phyloP scores from a whole-genome alignment of 164 flowering plant species.

The Tinospora cordifolia region DNA sequence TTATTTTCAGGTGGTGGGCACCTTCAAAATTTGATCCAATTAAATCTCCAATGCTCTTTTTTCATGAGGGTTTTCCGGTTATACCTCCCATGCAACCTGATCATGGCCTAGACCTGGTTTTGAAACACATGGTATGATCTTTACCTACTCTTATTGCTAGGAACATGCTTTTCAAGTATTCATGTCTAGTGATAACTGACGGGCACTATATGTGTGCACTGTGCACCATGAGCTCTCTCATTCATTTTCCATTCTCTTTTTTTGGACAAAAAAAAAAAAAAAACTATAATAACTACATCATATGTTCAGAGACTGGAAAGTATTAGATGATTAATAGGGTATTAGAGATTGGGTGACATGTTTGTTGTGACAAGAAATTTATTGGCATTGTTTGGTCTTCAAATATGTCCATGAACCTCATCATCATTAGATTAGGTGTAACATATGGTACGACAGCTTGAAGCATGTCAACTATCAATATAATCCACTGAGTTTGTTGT shows the following conservation, averaged over 20 bases:
- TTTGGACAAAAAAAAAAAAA: too few species aligned
- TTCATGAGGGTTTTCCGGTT: constrained; percentile 63
- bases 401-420: background rate
- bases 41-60: constrained; percentile 93
- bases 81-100: constrained; percentile 67
- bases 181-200: too few species aligned
- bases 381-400: background rate
- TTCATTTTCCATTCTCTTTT: too few species aligned
- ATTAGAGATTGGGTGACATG: too few species aligned
- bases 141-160: background rate
- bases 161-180: background rate
- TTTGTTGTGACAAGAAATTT: background rate
- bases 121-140: constrained; percentile 67
- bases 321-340: too few species aligned
- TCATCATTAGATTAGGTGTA: background rate
- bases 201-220: too few species aligned
- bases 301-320: too few species aligned
- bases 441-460: background rate
- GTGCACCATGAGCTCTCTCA: too few species aligned
- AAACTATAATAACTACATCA: too few species aligned
- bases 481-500: background rate
- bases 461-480: background rate
- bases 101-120: constrained; percentile 69
- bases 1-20: constrained; percentile 89
- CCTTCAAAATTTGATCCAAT: constrained; percentile 91